These are phyloP conservation scores for Odontarrhena argentea DNA, from an alignment of 345 rosid genomes.

Conservation along the genomic window DNA sequence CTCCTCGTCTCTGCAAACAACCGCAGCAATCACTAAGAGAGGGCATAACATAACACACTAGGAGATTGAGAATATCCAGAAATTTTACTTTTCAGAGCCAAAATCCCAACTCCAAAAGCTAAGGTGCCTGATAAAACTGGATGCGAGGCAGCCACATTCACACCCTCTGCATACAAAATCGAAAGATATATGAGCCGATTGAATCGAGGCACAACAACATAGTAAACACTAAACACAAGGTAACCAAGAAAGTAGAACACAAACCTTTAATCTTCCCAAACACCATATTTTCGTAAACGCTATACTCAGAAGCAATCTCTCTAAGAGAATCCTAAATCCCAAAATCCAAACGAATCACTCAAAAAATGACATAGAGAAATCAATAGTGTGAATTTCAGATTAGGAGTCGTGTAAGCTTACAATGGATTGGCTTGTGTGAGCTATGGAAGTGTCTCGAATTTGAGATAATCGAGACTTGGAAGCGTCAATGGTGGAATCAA, in stretches of 20 bases:
- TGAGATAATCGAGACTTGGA: constrained; percentile 60
- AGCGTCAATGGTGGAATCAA: constrained; percentile 52
- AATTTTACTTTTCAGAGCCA: constrained; percentile 59
- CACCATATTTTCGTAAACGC: constrained; percentile 54
- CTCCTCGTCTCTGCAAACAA: constrained; percentile 73
- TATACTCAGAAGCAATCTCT: constrained; percentile 59
- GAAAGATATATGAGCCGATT: not conserved
- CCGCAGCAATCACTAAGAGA: constrained; percentile 10
- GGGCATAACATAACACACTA: not conserved
- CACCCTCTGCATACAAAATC: constrained; percentile 56
- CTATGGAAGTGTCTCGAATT: constrained; percentile 63
- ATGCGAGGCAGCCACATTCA: constrained; percentile 63
- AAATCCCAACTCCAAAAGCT: constrained; percentile 60
- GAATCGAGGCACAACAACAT: not conserved
- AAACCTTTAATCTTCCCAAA: constrained; percentile 74
- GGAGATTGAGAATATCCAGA: not conserved
- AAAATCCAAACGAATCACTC: constrained; percentile 6
- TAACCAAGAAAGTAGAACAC: constrained; percentile 1
- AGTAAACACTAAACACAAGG: not conserved
- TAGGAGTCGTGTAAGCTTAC: constrained; percentile 43
- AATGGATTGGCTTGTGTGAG: constrained; percentile 59
- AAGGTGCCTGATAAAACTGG: constrained; percentile 58
- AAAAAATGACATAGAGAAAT: not conserved
- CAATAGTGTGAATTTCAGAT: constrained; percentile 14
- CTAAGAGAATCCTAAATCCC: constrained; percentile 55